Conservation (phyloP, 768 basidiomycete species). For the Solioccasus polychromus region DNA sequence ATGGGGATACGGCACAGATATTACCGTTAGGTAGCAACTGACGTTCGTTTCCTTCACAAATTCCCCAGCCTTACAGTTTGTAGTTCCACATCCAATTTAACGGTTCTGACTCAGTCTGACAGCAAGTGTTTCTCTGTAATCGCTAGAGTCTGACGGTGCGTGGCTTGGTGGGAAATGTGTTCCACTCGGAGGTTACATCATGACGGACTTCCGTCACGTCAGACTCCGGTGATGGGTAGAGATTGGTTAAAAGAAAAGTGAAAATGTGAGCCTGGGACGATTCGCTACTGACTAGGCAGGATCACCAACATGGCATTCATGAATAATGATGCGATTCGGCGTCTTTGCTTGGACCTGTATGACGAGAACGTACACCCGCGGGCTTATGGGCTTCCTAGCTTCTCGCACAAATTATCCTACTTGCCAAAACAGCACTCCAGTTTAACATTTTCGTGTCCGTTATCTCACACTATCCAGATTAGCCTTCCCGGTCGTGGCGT, state of each 20-base stretch:
- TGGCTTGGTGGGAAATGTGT: background rate
- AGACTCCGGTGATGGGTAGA: no score
- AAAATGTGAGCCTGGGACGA: constrained; percentile 8
- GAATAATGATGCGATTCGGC: background rate
- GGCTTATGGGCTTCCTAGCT: background rate
- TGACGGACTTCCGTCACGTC: background rate
- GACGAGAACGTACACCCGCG: background rate
- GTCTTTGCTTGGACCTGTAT: background rate
- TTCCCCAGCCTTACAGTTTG: no score
- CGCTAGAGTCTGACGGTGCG: no score
- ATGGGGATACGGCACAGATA: constrained; percentile 5
- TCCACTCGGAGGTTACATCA: background rate
- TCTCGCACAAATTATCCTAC: background rate
- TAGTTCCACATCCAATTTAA: constrained; percentile 1
- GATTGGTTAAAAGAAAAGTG: background rate
- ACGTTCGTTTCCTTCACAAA: constrained; percentile 9
- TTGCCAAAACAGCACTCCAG: background rate
- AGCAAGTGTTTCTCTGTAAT: no score
- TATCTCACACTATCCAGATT: background rate
- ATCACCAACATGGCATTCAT: constrained; percentile 8
- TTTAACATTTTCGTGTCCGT: background rate
- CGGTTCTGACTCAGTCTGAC: background rate
- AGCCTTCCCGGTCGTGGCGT: background rate
- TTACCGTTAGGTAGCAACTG: constrained; percentile 12
- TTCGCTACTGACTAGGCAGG: constrained; percentile 12